Conservation (phyloP, 2,329 filamentous ascomycete genomes). For the Verticillium isaacii region DNA sequence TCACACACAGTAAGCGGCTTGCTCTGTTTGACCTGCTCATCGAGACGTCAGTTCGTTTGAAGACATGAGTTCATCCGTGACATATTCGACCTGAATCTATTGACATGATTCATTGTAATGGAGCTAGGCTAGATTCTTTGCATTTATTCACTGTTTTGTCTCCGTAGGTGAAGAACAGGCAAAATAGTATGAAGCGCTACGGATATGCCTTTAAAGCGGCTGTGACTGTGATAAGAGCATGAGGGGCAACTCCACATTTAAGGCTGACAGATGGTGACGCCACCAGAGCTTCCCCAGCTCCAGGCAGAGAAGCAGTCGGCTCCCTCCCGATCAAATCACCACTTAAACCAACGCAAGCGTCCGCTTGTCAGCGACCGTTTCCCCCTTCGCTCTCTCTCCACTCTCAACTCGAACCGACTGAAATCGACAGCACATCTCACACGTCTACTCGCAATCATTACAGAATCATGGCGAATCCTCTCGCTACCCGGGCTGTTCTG, state of each 20-base stretch:
- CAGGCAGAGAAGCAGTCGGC: background rate
- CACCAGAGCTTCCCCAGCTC: conserved; percentile 5
- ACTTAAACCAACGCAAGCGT: background rate
- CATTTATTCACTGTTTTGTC: no score
- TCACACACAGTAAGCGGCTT: background rate
- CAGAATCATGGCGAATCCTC: conserved; percentile 24
- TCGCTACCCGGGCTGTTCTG: conserved; percentile 41
- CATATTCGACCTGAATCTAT: no score
- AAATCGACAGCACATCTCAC: conserved; percentile 1
- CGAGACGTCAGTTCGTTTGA: no score
- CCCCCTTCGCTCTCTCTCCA: background rate
- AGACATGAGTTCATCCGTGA: no score
- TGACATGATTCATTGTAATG: no score
- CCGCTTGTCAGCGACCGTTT: background rate
- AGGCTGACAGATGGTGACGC: conserved; percentile 12
- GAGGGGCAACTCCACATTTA: conserved; percentile 12
- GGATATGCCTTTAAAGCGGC: background rate
- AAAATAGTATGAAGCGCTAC: background rate
- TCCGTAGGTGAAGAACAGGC: no score
- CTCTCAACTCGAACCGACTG: background rate
- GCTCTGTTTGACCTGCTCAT: background rate
- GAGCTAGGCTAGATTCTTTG: no score
- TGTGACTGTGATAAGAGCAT: background rate
- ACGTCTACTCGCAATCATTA: background rate
- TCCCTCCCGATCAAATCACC: background rate